Evolutionary conservation across 2,329 filamentous ascomycete genomes (phyloP), one percentile per base, ranked within the genome.

Genomic region (Orbilia blumenaviensis): DNA sequence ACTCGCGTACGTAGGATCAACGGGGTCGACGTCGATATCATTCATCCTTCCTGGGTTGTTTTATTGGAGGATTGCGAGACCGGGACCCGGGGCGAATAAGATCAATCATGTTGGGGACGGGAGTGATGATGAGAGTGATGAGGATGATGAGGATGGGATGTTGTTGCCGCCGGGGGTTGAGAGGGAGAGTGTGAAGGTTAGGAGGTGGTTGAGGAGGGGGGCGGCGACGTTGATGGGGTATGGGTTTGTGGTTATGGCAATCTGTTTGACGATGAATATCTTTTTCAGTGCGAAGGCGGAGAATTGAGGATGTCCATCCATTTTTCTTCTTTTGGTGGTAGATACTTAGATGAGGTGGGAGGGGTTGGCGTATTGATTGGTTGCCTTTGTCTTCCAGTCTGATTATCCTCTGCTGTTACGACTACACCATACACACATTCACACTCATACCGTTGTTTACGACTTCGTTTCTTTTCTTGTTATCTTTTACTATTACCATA

Each of bases 21-120:
- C 95, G 0, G 95, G 95, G 63, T 94, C 91, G 61, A 99, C 95
- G 0, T 93, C 92, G 77, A 99, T 99, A 80, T 96, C 92, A 77
- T 99, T 99, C 82, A 98, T 99, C 78, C 87, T 99, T 0, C 95
- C 95, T 0, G 95, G 95, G 0, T 84, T 99, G 2, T 99, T 99
- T 83, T 99, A 98, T 83, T 99, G 98, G 85, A 98, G 98, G 84
- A 98, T 99, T 75, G 96, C 93, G 10, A 89, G 92, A 23, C 95
- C 95, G 0, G 91, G 97, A 66, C 94, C 92, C 27, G 89, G 94
- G 78, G 94, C 97, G 82, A 89, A 91, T 12, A 85, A 98, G 8
- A 85, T 93, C 78, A 98, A 98, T 82, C 93, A 95, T 81, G 93
- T 97, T 79, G 95, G 98, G 80, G 92, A 94, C 78, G 71, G 71